Percentiles rank a stretch among this genome's conserved stretches.
Evolutionary conservation across 768 basidiomycete genomes (phyloP).

Genomic region (Suillus cothurnatus): DNA sequence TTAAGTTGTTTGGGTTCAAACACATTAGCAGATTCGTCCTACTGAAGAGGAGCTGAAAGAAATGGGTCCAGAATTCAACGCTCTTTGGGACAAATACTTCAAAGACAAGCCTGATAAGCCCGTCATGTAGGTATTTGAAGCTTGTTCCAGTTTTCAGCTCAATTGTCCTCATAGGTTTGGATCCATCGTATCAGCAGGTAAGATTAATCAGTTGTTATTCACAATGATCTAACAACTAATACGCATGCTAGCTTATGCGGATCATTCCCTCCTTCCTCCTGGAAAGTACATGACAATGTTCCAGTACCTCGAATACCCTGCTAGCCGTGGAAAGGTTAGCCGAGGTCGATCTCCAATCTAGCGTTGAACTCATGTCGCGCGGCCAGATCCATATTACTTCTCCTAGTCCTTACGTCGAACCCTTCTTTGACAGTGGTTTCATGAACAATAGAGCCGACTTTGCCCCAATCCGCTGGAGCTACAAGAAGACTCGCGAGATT

Average conservation of each 20-base stretch:
- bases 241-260: constrained; percentile 55
- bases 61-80: constrained; percentile 78
- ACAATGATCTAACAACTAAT: background rate
- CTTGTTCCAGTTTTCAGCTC: background rate
- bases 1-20: background rate
- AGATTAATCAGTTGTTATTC: constrained; percentile 1
- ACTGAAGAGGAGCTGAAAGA: constrained; percentile 70
- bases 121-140: constrained; percentile 51
- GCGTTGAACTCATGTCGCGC: background rate
- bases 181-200: constrained; percentile 64
- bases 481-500: constrained; percentile 75
- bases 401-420: constrained; percentile 61
- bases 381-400: constrained; percentile 62
- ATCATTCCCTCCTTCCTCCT: constrained; percentile 69
- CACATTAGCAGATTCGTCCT: constrained; percentile 56
- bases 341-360: background rate
- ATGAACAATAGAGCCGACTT: constrained; percentile 81
- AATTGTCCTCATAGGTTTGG: constrained; percentile 46
- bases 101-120: constrained; percentile 82
- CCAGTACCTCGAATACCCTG: constrained; percentile 78
- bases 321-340: constrained; percentile 65
- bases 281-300: constrained; percentile 77
- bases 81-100: constrained; percentile 70
- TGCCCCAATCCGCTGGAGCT: constrained; percentile 75
- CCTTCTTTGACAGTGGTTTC: constrained; percentile 74